phyloP scores from a whole-genome alignment of 495 filamentous ascomycete genomes.

The Penicillium maclennaniae region DNA sequence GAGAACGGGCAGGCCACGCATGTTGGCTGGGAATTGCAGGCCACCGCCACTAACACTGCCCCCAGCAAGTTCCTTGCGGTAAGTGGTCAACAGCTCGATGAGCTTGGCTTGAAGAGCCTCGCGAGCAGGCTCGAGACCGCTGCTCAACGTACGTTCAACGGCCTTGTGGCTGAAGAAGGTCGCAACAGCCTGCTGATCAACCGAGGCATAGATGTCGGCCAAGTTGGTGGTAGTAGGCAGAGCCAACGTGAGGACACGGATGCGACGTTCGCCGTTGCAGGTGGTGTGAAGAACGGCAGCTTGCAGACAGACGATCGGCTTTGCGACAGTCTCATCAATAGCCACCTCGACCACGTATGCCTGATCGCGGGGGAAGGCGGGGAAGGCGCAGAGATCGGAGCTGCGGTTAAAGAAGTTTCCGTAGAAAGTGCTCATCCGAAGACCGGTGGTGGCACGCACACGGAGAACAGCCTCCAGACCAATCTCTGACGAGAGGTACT shows the following conservation, averaged over 20 bases:
- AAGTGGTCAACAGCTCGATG: slow-evolving; percentile 89
- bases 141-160: slow-evolving; percentile 81
- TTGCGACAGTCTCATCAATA: slow-evolving; percentile 91
- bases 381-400: slow-evolving; percentile 95
- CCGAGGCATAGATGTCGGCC: slow-evolving; percentile 89
- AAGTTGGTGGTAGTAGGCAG: slow-evolving; percentile 88
- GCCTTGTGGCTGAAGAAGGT: slow-evolving; percentile 97
- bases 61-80: slow-evolving; percentile 93
- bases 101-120: slow-evolving; percentile 87
- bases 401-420: slow-evolving; percentile 99
- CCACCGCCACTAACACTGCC: slow-evolving; percentile 91
- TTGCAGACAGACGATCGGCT: slow-evolving; percentile 91
- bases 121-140: slow-evolving; percentile 82
- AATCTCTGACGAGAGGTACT: slow-evolving; percentile 92
- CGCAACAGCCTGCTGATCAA: slow-evolving; percentile 88
- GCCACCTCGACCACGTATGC: slow-evolving; percentile 98
- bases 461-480: slow-evolving; percentile 94
- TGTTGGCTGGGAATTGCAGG: slow-evolving; percentile 88
- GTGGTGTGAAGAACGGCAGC: slow-evolving; percentile 97
- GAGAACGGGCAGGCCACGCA: slow-evolving; percentile 80
- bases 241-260: slow-evolving; percentile 89
- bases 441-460: slow-evolving; percentile 88
- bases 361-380: slow-evolving; percentile 94
- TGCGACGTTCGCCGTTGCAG: slow-evolving; percentile 93
- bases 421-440: slow-evolving; percentile 97